These are phyloP conservation scores for Rhizophagus prolifer DNA, from an alignment of 192 early-diverging fungal genomes.

Conservation along the genomic window DNA sequence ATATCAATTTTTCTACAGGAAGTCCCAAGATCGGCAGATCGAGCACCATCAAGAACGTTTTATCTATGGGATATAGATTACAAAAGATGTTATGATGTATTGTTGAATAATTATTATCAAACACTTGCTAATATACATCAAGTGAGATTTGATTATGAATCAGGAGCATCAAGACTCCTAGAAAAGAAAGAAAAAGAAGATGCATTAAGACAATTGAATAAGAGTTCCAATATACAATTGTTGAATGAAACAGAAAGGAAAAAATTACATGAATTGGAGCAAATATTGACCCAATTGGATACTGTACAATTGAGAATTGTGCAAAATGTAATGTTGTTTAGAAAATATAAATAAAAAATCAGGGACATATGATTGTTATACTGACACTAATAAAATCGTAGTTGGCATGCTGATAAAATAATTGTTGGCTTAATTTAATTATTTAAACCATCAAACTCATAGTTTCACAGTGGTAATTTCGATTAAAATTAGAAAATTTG, in stretches of 20 bases:
- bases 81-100: conserved; percentile 6
- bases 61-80: conserved; percentile 65
- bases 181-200: conserved; percentile 21
- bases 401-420: too few relatives aligned
- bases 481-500: too few relatives aligned
- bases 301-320: conserved; percentile 17
- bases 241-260: conserved; percentile 10
- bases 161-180: neutral
- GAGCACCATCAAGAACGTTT: conserved; percentile 71
- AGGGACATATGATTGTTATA: too few relatives aligned
- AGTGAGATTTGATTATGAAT: conserved; percentile 16
- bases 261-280: conserved; percentile 4
- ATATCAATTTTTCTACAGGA: conserved; percentile 48
- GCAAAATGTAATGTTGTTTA: conserved; percentile 5
- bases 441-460: too few relatives aligned
- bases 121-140: conserved; percentile 20
- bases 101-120: conserved; percentile 2
- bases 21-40: conserved; percentile 69
- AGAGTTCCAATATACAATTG: neutral
- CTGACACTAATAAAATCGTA: too few relatives aligned
- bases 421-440: too few relatives aligned
- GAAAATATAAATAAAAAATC: conserved; percentile 2
- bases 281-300: conserved; percentile 7
- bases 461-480: too few relatives aligned
- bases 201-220: conserved; percentile 17